A percentile compares a stretch with the other conserved stretches of the same genome.
Evolutionary conservation across 805 yeast genomes (phyloP).

Genomic region (Scheffersomyces ergatensis): DNA sequence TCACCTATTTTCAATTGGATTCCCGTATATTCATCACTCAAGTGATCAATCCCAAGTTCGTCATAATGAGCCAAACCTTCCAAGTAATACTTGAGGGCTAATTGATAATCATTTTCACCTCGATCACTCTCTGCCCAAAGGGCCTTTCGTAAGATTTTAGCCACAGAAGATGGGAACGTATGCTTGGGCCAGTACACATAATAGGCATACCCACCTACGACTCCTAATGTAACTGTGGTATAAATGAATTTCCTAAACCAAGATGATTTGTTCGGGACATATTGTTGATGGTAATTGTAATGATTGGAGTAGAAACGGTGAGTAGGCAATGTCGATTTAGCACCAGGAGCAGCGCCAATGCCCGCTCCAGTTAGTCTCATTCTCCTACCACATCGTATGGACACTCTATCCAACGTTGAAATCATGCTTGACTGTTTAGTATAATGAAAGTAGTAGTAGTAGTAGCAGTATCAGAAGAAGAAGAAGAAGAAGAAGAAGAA

Average conservation of each 20-base stretch:
- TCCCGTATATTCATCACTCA: slow-evolving; percentile 85
- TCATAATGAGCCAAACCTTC: slow-evolving; percentile 70
- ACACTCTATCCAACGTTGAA: too few relatives aligned
- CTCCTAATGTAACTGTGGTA: slow-evolving; percentile 9
- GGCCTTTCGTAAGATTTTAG: slow-evolving; percentile 68
- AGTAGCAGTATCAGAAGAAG: too few relatives aligned
- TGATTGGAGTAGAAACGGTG: neutral
- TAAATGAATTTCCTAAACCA: slow-evolving; percentile 11
- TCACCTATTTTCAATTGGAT: slow-evolving; percentile 84
- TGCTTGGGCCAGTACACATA: slow-evolving; percentile 63
- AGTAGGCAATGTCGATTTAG: too few relatives aligned
- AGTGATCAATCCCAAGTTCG: slow-evolving; percentile 49
- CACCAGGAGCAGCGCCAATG: too few relatives aligned
- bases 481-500: too few relatives aligned
- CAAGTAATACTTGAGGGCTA: slow-evolving; percentile 70
- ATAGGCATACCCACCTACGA: slow-evolving; percentile 25
- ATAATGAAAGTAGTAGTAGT: too few relatives aligned
- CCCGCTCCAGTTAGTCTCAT: too few relatives aligned
- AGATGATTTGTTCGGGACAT: slow-evolving; percentile 8
- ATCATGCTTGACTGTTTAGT: too few relatives aligned
- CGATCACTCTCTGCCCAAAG: slow-evolving; percentile 81
- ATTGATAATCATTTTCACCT: slow-evolving; percentile 56
- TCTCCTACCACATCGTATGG: too few relatives aligned
- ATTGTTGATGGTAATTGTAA: slow-evolving; percentile 15
- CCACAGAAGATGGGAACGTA: slow-evolving; percentile 68